These are phyloP conservation scores for Daldinia eschscholtzii DNA, from an alignment of 2,329 filamentous ascomycete genomes.

Conservation along the genomic window DNA sequence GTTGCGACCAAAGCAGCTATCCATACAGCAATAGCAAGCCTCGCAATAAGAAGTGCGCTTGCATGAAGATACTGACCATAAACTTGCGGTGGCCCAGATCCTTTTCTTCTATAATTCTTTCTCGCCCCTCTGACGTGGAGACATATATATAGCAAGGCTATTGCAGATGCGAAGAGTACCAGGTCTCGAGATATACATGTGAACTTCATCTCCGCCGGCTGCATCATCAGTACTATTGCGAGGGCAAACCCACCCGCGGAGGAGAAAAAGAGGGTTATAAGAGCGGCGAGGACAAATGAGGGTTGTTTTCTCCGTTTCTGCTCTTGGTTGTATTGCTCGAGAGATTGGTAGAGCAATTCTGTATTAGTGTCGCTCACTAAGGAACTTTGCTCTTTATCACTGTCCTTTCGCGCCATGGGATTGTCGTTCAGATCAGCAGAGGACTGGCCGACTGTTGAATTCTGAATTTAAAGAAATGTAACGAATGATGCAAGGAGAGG, in stretches of 20 bases:
- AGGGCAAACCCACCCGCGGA: constrained; percentile 49
- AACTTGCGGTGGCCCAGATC: constrained; percentile 47
- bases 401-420: constrained; percentile 37
- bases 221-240: constrained; percentile 47
- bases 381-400: constrained; percentile 34
- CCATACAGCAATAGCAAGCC: constrained; percentile 51
- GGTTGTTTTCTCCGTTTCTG: constrained; percentile 44
- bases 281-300: constrained; percentile 47
- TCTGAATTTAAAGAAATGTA: constrained; percentile 1
- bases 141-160: constrained; percentile 49
- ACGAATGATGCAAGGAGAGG: constrained; percentile 7
- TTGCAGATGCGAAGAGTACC: constrained; percentile 48
- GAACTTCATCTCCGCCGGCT: constrained; percentile 41
- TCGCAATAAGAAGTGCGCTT: constrained; percentile 49
- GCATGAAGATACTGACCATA: constrained; percentile 51
- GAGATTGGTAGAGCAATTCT: constrained; percentile 44
- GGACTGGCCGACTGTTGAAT: constrained; percentile 32
- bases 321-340: constrained; percentile 45
- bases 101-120: constrained; percentile 43
- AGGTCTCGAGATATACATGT: constrained; percentile 51
- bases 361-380: constrained; percentile 40
- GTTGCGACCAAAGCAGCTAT: constrained; percentile 50
- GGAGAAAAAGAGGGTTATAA: constrained; percentile 51
- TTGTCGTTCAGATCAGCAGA: constrained; percentile 19
- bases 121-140: constrained; percentile 51